Percentiles rank a stretch among this genome's conserved stretches.
These are phyloP conservation scores for Asterionellopsis glacialis DNA, from an alignment of 108 stramenopile species.

Conservation along the genomic window DNA sequence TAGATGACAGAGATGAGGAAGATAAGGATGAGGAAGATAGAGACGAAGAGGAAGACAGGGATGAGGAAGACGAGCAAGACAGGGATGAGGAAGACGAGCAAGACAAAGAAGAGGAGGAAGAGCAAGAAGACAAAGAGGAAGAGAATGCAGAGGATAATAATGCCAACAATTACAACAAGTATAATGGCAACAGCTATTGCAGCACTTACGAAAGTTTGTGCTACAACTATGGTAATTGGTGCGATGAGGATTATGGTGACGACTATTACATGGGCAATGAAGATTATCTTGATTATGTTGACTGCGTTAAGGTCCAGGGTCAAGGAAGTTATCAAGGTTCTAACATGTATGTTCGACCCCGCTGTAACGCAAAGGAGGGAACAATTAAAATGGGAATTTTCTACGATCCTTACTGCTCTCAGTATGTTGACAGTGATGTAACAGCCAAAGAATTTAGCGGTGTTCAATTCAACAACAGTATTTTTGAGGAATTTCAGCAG, in stretches of 20 bases:
- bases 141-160: conserved; percentile 11
- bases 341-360: conserved; percentile 30
- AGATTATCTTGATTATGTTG: conserved; percentile 37
- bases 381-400: conserved; percentile 44
- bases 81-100: conserved; percentile 6
- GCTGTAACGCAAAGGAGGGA: conserved; percentile 37
- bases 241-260: conserved; percentile 11
- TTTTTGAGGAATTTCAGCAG: conserved; percentile 33
- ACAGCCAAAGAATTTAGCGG: conserved; percentile 29
- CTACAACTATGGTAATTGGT: conserved; percentile 8
- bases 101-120: background rate
- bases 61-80: conserved; percentile 13
- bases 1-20: conserved; percentile 9
- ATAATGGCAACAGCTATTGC: conserved; percentile 1
- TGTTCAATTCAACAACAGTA: conserved; percentile 25
- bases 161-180: background rate
- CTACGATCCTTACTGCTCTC: conserved; percentile 55
- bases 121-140: conserved; percentile 3
- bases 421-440: conserved; percentile 44
- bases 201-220: background rate
- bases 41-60: conserved; percentile 16
- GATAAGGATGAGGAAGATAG: conserved; percentile 15
- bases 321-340: conserved; percentile 21
- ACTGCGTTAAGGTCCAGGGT: conserved; percentile 24
- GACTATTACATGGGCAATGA: conserved; percentile 18